A percentile compares a stretch with the other conserved stretches of the same genome.
These are phyloP conservation scores for Nicotiana attenuata DNA, from an alignment of 257 asterid species.

Conservation along the genomic window DNA sequence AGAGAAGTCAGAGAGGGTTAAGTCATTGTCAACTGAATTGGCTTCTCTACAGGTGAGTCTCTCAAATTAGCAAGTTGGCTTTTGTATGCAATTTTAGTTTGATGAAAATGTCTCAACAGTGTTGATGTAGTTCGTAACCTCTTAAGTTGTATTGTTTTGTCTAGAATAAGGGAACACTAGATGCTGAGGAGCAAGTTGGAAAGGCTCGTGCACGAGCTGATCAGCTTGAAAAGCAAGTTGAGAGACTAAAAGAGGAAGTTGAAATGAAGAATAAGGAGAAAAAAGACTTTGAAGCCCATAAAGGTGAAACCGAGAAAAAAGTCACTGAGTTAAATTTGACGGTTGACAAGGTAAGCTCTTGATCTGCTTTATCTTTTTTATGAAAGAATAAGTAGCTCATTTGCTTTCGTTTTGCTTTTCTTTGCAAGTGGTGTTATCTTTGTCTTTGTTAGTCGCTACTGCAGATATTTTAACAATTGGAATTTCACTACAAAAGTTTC, in stretches of 20 bases:
- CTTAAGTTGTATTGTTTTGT: slow-evolving; percentile 12
- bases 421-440: neutral
- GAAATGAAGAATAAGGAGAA: slow-evolving; percentile 47
- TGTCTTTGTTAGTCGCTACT: neutral
- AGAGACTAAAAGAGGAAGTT: slow-evolving; percentile 49
- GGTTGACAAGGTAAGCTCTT: slow-evolving; percentile 46
- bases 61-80: slow-evolving; percentile 1
- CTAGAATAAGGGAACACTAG: slow-evolving; percentile 50
- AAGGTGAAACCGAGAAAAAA: slow-evolving; percentile 54
- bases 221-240: slow-evolving; percentile 66
- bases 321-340: slow-evolving; percentile 45
- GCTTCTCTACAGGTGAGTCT: slow-evolving; percentile 66
- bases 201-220: slow-evolving; percentile 69
- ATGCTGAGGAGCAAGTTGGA: slow-evolving; percentile 54
- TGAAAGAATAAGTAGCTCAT: neutral
- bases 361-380: neutral
- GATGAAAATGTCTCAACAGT: neutral
- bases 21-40: slow-evolving; percentile 61
- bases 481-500: neutral
- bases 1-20: slow-evolving; percentile 51
- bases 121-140: neutral
- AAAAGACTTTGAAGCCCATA: slow-evolving; percentile 46
- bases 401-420: neutral
- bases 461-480: neutral
- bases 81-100: slow-evolving; percentile 5